Evolutionary conservation across 768 basidiomycete species (phyloP), one percentile per base, ranked within the genome.

Genomic region (Termitomyces sp.): DNA sequence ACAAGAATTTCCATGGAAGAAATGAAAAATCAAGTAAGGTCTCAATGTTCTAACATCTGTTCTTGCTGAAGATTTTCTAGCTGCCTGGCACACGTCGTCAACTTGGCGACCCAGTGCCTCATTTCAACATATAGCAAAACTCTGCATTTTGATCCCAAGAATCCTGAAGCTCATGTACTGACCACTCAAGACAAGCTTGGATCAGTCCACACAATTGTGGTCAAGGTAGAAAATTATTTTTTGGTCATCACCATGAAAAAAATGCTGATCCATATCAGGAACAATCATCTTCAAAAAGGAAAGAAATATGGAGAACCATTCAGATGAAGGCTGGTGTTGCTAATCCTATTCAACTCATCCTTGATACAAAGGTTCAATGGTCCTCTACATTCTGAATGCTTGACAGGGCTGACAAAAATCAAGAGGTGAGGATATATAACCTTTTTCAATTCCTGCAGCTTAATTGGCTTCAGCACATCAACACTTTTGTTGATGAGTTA

Each of bases 311-410:
- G 18, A 50, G 53, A 12, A 55, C 52, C 4, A 57, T 73, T 53
- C 70, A 71, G 35, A 16, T 7, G 0, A 58, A 57, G 22, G 62
- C 28, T 9, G 18, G 33, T 35, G 40, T 54, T 38, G 12, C 33
- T 20, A 45, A 28, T 12, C 62, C 61, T 4, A 13, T 61, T 15
- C 64, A 67, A 36, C 67, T 74, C 22, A 56, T 74, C 15, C 59
- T 73, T 20, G 70, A 75, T 38, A 74, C 74, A 71, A 63, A 61
- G 16, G 67, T 75, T 33, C 60, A 63, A 4, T 76, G 74, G 74
- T 70, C 67, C 3, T 75, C 72, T n/a, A 74, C 70, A n/a, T 70
- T 69, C 60, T 39, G 64, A 1, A 76, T 76, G 74, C 60, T 74
- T 6, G 35, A 67, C 38, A 58, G 66, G 0, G 68, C 55, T 8